Base-by-base conservation (phyloP, 2,329 filamentous ascomycete genomes). In the Gremmenia infestans region DNA sequence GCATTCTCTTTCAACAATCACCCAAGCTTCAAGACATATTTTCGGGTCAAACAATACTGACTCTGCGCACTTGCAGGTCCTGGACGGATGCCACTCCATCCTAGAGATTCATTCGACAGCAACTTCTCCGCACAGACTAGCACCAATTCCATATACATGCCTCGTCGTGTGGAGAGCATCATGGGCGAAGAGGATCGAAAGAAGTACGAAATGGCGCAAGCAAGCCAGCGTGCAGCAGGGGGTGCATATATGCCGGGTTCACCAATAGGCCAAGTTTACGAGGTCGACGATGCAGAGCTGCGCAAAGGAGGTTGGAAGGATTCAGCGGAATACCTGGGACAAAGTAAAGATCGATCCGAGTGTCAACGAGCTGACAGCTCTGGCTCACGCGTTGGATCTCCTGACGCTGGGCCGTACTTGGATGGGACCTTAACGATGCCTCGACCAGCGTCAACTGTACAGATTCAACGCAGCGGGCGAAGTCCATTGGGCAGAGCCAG, bases 151-250 rank as follows among this genome's bases (percentile, higher is more conserved):
- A 77, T 91, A 32, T 85, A 84, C 64, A 73, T 86, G 67, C 87
- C 88, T 0, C 87, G 92, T 65, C 65, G 68, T n/a, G 68, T 70
- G 11, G 68, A 70, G 36, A 88, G 81, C 65, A 82, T 93, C 65
- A 89, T 95, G 82, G 83, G 83, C 60, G 85, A 87, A 6, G 89
- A 94, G 69, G 89, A 93, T 67, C 81, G 83, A 37, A 81, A 80
- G 60, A 88, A 90, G 66, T 89, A 91, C 68, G 80, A 85, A 65
- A 80, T 89, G 65, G 84, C 86, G 2, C 87, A 88, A 67, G 78
- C 79, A 43, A 78, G 72, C 54, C 78, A 80, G 63, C 64, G 65
- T 40, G 67, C 67, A 39, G 70, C 72, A 17, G 68, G 69, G 32
- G 71, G 72, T 40, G 69, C 71, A 46, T 73, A 73, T 56, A 69